phyloP scores from a whole-genome alignment of 2,329 filamentous ascomycete genomes.

The Rhynchosporium secalis region DNA sequence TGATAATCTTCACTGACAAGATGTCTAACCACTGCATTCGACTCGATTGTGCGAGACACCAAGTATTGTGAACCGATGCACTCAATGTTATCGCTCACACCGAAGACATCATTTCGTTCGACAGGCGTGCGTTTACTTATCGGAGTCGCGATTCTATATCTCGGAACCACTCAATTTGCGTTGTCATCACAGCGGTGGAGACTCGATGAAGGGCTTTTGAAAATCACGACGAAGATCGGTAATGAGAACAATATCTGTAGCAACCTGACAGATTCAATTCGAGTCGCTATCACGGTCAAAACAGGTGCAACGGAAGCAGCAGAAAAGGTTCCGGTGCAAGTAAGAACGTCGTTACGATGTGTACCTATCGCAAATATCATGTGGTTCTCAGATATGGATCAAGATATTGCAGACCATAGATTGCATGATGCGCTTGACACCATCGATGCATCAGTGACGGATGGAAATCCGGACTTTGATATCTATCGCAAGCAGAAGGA shows the following conservation, averaged over 20 bases:
- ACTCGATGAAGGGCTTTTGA: neutral
- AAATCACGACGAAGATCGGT: neutral
- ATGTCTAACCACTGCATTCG: neutral
- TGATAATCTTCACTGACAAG: no score
- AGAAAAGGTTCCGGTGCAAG: slow-evolving; percentile 52
- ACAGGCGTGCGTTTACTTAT: neutral
- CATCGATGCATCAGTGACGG: slow-evolving; percentile 34
- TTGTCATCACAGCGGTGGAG: neutral
- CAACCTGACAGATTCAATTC: neutral
- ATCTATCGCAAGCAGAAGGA: slow-evolving; percentile 44
- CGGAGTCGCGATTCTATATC: neutral
- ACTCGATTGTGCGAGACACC: neutral
- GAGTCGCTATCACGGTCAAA: slow-evolving; percentile 50
- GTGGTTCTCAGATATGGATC: slow-evolving; percentile 58
- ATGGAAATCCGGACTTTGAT: slow-evolving; percentile 51
- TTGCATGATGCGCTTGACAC: slow-evolving; percentile 47
- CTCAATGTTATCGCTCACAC: slow-evolving; percentile 4
- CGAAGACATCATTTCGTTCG: neutral
- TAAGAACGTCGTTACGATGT: slow-evolving; percentile 53
- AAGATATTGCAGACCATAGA: slow-evolving; percentile 47
- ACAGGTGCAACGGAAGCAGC: slow-evolving; percentile 58
- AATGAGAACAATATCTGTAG: neutral
- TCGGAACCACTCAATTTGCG: neutral
- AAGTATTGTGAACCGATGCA: neutral
- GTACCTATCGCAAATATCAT: slow-evolving; percentile 46